phyloP scores from a whole-genome alignment of 2,329 filamentous ascomycete genomes.

The Penicillium digitatum region DNA sequence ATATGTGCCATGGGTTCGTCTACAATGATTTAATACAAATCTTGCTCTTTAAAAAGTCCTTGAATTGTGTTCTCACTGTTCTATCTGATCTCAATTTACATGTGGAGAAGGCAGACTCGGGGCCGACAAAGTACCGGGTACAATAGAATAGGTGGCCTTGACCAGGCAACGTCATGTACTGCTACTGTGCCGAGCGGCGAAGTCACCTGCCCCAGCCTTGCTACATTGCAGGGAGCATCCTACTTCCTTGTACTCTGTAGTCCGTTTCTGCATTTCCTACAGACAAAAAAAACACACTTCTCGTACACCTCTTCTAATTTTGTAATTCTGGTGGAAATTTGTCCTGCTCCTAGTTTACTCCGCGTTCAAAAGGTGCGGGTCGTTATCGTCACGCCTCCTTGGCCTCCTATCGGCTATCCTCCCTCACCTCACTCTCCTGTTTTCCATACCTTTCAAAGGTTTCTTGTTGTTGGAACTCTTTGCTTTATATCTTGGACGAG shows the following conservation, averaged over 20 bases:
- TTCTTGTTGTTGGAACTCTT: background rate
- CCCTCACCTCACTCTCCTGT: background rate
- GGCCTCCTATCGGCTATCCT: slow-evolving; percentile 18
- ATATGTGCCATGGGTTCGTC: slow-evolving; percentile 13
- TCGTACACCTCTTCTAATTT: background rate
- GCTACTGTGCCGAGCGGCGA: slow-evolving; percentile 21
- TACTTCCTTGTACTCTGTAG: background rate
- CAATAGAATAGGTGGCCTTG: background rate
- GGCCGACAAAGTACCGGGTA: slow-evolving; percentile 8
- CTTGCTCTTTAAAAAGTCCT: background rate
- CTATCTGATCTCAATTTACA: background rate
- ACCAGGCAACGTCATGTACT: slow-evolving; percentile 19
- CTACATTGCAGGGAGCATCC: slow-evolving; percentile 1
- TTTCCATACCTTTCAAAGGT: slow-evolving; percentile 1
- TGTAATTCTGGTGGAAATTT: background rate
- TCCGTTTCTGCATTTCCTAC: too few species aligned
- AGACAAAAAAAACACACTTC: too few species aligned
- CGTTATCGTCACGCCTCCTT: slow-evolving; percentile 21
- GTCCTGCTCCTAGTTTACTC: background rate
- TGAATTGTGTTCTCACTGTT: background rate
- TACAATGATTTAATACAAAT: background rate
- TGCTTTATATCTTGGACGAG: slow-evolving; percentile 5
- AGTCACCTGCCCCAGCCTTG: slow-evolving; percentile 21
- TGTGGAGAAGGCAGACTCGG: background rate
- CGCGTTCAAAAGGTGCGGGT: slow-evolving; percentile 14